phyloP scores from a whole-genome alignment of 1,284 basidiomycete species.

The Fomitopsis pinicola region DNA sequence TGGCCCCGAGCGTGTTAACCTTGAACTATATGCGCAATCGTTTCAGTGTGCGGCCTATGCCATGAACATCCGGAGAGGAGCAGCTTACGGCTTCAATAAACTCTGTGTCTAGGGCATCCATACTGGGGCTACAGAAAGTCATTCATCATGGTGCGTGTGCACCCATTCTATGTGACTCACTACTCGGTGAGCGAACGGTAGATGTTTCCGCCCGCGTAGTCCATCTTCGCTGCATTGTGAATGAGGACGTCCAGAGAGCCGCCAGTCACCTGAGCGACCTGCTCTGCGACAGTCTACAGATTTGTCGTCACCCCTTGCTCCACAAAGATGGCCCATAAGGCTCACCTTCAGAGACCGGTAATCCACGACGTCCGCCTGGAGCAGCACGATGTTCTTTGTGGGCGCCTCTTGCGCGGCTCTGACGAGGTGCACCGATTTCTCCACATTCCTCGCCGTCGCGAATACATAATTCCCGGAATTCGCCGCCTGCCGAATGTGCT shows the following conservation, averaged over 20 bases:
- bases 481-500: not conserved
- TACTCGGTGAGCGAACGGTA: constrained; percentile 9
- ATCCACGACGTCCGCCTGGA: constrained; percentile 23
- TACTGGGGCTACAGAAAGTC: not conserved
- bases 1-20: constrained; percentile 34
- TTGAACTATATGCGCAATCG: constrained; percentile 18
- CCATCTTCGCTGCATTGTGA: constrained; percentile 24
- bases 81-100: constrained; percentile 10
- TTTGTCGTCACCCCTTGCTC: not conserved
- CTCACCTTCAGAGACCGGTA: constrained; percentile 17
- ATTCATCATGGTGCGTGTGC: not conserved
- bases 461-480: constrained; percentile 18
- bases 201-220: not conserved
- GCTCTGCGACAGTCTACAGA: constrained; percentile 10
- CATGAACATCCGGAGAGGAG: no score
- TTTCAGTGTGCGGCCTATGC: not conserved
- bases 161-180: not conserved
- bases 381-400: constrained; percentile 20
- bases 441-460: constrained; percentile 21
- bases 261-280: constrained; percentile 19
- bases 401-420: constrained; percentile 12
- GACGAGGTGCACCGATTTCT: constrained; percentile 13
- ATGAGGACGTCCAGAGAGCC: constrained; percentile 29
- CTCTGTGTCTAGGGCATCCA: constrained; percentile 13
- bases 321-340: no score